Conservation (phyloP, 345 rosid genomes). For the Heritiera fomes region DNA sequence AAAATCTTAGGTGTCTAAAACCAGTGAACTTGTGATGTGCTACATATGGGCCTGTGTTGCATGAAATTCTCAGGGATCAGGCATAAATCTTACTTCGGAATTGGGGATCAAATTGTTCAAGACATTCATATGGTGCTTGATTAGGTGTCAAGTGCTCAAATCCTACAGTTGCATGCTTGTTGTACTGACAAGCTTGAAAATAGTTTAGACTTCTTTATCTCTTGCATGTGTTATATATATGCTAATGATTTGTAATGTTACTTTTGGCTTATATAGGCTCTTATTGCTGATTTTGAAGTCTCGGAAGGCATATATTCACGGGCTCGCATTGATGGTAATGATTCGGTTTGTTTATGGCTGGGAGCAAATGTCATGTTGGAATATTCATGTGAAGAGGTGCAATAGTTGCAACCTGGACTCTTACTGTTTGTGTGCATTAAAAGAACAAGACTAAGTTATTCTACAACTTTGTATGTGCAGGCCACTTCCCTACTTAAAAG, state of each 20-base stretch:
- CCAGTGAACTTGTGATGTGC: not conserved
- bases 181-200: not conserved
- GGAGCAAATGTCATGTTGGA: conserved; percentile 98
- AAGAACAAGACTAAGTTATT: conserved; percentile 30
- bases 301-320: conserved; percentile 93
- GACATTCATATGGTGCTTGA: not conserved
- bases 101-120: not conserved
- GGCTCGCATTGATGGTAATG: conserved; percentile 65
- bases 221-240: not conserved
- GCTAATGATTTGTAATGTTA: not conserved
- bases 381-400: conserved; percentile 87
- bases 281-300: conserved; percentile 88
- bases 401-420: conserved; percentile 20
- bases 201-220: not conserved
- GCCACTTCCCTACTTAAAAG: conserved; percentile 71
- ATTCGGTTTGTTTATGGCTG: conserved; percentile 89
- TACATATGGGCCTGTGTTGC: not conserved
- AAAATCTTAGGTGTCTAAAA: not conserved
- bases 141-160: not conserved
- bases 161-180: not conserved
- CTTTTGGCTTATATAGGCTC: conserved; percentile 43
- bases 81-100: not conserved
- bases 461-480: conserved; percentile 39
- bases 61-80: not conserved
- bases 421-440: conserved; percentile 18